Conservation (phyloP, 768 basidiomycete species). For the Hygrocybe punicea region DNA sequence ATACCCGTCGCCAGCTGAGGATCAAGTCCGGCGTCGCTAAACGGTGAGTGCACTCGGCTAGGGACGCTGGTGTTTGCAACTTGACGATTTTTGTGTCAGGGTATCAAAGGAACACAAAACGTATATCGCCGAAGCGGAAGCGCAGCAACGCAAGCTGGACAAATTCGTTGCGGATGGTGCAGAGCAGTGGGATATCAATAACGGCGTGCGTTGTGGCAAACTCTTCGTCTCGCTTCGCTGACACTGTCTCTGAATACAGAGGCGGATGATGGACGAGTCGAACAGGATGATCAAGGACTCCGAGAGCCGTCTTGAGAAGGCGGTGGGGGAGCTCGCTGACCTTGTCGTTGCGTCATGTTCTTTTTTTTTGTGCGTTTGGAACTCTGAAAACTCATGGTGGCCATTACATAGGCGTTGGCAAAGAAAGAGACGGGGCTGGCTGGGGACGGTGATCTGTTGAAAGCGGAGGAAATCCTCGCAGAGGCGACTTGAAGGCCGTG, state of each 20-base stretch:
- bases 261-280: conserved; percentile 69
- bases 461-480: conserved; percentile 59
- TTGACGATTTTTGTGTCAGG: too few relatives aligned
- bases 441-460: conserved; percentile 44
- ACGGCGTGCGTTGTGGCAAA: conserved; percentile 49
- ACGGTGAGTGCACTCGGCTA: too few relatives aligned
- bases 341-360: conserved; percentile 50
- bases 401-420: conserved; percentile 36
- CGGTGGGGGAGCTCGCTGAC: conserved; percentile 58
- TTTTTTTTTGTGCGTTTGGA: conserved; percentile 14
- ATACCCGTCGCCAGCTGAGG: conserved; percentile 63
- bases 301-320: conserved; percentile 55
- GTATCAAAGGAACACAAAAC: conserved; percentile 63
- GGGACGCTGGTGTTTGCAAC: too few relatives aligned
- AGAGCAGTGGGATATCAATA: conserved; percentile 77
- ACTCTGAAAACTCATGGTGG: not conserved
- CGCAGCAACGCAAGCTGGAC: conserved; percentile 57
- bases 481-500: conserved; percentile 38
- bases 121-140: conserved; percentile 64
- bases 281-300: conserved; percentile 77
- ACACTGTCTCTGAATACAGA: conserved; percentile 37
- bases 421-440: conserved; percentile 42
- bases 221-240: conserved; percentile 12
- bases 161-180: conserved; percentile 55
- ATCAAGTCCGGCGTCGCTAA: conserved; percentile 69